Percentiles rank a stretch among this genome's conserved stretches.
Evolutionary conservation across 1,139 yeast genomes (phyloP).

Genomic region (Magnusiomyces magnusii): DNA sequence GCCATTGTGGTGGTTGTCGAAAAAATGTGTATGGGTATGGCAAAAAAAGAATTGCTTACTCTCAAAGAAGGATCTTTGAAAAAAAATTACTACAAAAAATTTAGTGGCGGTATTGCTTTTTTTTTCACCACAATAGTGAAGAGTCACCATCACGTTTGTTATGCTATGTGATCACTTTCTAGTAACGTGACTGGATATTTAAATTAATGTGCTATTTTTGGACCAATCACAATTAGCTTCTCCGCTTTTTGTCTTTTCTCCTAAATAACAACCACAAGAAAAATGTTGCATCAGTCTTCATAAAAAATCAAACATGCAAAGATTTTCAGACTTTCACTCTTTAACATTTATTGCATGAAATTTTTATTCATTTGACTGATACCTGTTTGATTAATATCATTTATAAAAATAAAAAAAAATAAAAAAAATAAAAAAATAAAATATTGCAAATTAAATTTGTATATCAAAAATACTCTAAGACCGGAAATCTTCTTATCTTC

Average conservation of each 20-base stretch:
- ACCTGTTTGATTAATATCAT: neutral
- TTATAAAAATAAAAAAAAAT: too few relatives aligned
- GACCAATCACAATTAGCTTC: neutral
- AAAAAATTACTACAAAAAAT: neutral
- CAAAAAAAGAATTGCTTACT: neutral
- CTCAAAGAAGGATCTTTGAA: neutral
- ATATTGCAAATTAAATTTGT: too few relatives aligned
- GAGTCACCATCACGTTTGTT: too few relatives aligned
- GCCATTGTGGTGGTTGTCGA: conserved; percentile 8
- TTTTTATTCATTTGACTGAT: neutral
- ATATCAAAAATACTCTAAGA: too few relatives aligned
- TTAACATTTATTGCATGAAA: neutral
- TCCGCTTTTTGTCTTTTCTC: neutral
- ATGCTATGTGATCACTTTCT: too few relatives aligned
- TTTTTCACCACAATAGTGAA: too few relatives aligned
- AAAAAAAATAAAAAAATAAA: too few relatives aligned
- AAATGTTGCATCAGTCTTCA: neutral
- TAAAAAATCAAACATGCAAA: neutral
- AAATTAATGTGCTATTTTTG: neutral
- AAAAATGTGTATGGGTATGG: neutral
- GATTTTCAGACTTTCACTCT: neutral
- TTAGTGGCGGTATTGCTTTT: too few relatives aligned
- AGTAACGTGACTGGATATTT: too few relatives aligned
- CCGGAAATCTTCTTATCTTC: too few relatives aligned
- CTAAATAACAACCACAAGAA: neutral